Evolutionary conservation across 176 grass and related monocot species (phyloP), one percentile per base, ranked within the genome.

Genomic region (Saccharum officinarum): DNA sequence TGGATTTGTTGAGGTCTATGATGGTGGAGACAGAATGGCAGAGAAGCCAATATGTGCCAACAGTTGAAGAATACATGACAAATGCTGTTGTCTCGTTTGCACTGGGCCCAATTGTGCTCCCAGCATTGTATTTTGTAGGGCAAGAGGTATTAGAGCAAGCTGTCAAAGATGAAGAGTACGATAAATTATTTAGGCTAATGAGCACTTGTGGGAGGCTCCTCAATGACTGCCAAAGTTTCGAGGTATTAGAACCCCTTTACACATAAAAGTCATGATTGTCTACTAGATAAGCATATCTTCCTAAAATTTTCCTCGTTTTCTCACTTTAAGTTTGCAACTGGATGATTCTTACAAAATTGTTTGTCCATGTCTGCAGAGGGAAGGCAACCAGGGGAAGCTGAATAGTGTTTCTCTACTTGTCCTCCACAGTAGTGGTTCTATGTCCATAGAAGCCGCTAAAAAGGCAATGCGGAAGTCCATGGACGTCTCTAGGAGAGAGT

Each of bases 81-180:
- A 95, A 95, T 85, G 91, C 88, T 67, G 20, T 36, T 31, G 72
- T 91, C 66, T 91, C 94, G 1, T 89, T 95, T 80, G 94, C 88
- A 70, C 70, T 92, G 54, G 94, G 88, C 14, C 94, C 91, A 1
- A 91, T 93, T 80, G 86, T 95, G 41, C 90, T 93, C 12, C 86
- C 88, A 7, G 72, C 94, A 11, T 33, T 95, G 67, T 95, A 95
- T 87, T 92, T 95, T 61, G 88, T 95, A 30, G 86, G 90, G 22
- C 73, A 79, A 13, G 79, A 89, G 71, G 54, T 93, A 13, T 82
- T 69, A 10, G 81, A 85, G 47, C 39, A 85, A 79, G 64, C 63
- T 50, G 45, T 89, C 39, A 72, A 34, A 37, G 65, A 93, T 41
- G 26, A 83, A 73, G 94, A 93, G 30, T 95, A 75, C 38, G 28